Evolutionary conservation across 495 filamentous ascomycete genomes (phyloP).

Genomic region (Oleoguttula mirabilis): DNA sequence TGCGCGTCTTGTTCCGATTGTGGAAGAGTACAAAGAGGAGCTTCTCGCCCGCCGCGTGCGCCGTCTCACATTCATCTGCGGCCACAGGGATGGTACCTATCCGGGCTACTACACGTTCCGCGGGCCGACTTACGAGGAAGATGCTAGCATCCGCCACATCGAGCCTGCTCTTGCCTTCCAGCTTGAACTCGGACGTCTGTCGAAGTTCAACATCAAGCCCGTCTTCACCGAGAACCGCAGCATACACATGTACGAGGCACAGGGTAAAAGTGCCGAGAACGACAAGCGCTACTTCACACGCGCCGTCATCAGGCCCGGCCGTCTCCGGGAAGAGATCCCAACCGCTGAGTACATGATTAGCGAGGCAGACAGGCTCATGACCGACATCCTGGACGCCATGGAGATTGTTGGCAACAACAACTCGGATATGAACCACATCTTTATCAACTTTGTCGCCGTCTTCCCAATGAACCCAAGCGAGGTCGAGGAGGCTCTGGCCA

Average conservation of each 20-base stretch:
- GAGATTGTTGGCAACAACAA: slow-evolving; percentile 99
- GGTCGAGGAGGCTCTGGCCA: slow-evolving; percentile 86
- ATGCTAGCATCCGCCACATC: slow-evolving; percentile 88
- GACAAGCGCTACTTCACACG: slow-evolving; percentile 98
- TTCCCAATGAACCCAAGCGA: slow-evolving; percentile 85
- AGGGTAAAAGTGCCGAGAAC: slow-evolving; percentile 84
- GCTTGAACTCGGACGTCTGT: slow-evolving; percentile 82
- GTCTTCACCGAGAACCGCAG: slow-evolving; percentile 98
- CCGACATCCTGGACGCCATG: slow-evolving; percentile 91
- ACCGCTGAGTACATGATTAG: slow-evolving; percentile 96
- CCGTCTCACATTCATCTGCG: slow-evolving; percentile 90
- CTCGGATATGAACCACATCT: slow-evolving; percentile 99
- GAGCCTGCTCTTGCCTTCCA: slow-evolving; percentile 97
- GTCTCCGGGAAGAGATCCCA: slow-evolving; percentile 90
- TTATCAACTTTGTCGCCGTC: slow-evolving; percentile 95
- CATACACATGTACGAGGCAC: slow-evolving; percentile 95
- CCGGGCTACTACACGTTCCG: slow-evolving; percentile 98
- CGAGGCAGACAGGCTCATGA: slow-evolving; percentile 90
- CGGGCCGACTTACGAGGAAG: slow-evolving; percentile 77
- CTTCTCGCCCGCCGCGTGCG: slow-evolving; percentile 68
- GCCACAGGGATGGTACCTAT: slow-evolving; percentile 85
- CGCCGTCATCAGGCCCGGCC: slow-evolving; percentile 81
- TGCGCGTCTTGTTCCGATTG: slow-evolving; percentile 54
- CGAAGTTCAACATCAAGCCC: slow-evolving; percentile 94
- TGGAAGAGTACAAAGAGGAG: slow-evolving; percentile 76